Base-by-base conservation (phyloP, 1,284 basidiomycete genomes). In the Moesziomyces sp. region DNA sequence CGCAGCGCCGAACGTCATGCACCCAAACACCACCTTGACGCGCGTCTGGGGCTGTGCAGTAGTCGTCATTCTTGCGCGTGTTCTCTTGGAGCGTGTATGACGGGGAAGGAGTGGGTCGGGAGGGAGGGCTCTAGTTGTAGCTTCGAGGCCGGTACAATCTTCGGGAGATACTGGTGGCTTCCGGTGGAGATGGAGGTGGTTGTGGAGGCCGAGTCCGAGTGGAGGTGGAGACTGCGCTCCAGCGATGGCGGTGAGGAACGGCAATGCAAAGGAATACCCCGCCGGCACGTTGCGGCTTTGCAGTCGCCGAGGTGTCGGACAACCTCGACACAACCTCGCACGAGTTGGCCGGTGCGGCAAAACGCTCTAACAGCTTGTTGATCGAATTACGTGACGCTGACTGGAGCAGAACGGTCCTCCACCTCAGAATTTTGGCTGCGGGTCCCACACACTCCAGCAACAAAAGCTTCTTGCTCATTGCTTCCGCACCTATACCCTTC, bases 41-140 rank as follows among this genome's bases (percentile, higher is more conserved):
- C 45, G 48, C 21, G 74, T 66, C 53, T 58, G 87, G 0, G 93
- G 94, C 3, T 93, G 92, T 19, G 42, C 5, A 35, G 34, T 19
- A 14, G 51, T 40, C n/a, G 42, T 52, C 34, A 21, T 44, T 23
- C 3, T 21, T 11, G 52, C 28, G 28, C 5, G 5, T 28, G 6
- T 28, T 28, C 28, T 28, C 28, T 9, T 7, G 28, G 28, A 9
- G 5, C 21, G 21, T 28, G 28, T 5, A 28, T 28, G 28, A 28
- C 6, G 6, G 28, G 28, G 28, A 5, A 28, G 30, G 11, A 10
- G 8, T 30, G 5, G 30, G 9, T 10, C 11, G 30, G 11, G 30
- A 30, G 30, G 30, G 9, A 2, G 30, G 30, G 30, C 30, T 6
- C 30, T 30, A 30, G 1, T 30, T 30, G 30, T 30, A 30, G 6